Evolutionary conservation across 306 rosid species (phyloP).

Genomic region (Crataegus laevigata): DNA sequence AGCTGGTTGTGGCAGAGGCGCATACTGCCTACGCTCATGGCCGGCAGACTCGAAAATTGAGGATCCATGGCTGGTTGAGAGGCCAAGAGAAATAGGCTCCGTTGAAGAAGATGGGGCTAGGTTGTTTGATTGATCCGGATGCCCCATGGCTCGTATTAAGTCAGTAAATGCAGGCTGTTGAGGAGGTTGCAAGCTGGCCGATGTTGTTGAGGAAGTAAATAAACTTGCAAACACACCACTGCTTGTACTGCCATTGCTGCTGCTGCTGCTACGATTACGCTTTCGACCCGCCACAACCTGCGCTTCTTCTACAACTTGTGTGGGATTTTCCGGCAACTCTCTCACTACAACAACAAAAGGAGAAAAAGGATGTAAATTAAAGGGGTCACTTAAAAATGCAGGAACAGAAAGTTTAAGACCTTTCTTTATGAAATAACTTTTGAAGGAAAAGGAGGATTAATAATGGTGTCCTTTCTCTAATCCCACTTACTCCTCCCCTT

Average conservation of each 20-base stretch:
- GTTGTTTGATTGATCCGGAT: slow-evolving; percentile 39
- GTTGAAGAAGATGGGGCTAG: slow-evolving; percentile 40
- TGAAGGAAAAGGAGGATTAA: slow-evolving; percentile 30
- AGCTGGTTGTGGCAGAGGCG: slow-evolving; percentile 54
- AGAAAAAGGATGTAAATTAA: slow-evolving; percentile 9
- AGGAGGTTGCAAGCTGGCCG: slow-evolving; percentile 47
- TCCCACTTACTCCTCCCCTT: slow-evolving; percentile 22
- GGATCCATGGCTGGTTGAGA: slow-evolving; percentile 51
- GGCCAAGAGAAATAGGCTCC: slow-evolving; percentile 76
- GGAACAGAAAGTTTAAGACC: slow-evolving; percentile 21
- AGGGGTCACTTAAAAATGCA: slow-evolving; percentile 19
- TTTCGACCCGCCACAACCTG: slow-evolving; percentile 22
- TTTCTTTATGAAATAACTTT: slow-evolving; percentile 12
- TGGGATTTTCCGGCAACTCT: slow-evolving; percentile 43
- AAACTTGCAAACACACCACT: slow-evolving; percentile 69
- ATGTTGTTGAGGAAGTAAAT: slow-evolving; percentile 63
- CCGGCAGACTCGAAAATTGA: slow-evolving; percentile 57
- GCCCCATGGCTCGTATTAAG: slow-evolving; percentile 48
- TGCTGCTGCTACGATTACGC: slow-evolving; percentile 50
- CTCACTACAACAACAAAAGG: slow-evolving; percentile 5
- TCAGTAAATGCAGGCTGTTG: slow-evolving; percentile 47
- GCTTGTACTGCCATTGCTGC: slow-evolving; percentile 46
- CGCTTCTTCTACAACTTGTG: slow-evolving; percentile 41
- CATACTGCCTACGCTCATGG: slow-evolving; percentile 56
- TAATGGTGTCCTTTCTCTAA: slow-evolving; percentile 37